phyloP scores from a whole-genome alignment of 2,329 filamentous ascomycete genomes.

The Aureobasidium sp. region DNA sequence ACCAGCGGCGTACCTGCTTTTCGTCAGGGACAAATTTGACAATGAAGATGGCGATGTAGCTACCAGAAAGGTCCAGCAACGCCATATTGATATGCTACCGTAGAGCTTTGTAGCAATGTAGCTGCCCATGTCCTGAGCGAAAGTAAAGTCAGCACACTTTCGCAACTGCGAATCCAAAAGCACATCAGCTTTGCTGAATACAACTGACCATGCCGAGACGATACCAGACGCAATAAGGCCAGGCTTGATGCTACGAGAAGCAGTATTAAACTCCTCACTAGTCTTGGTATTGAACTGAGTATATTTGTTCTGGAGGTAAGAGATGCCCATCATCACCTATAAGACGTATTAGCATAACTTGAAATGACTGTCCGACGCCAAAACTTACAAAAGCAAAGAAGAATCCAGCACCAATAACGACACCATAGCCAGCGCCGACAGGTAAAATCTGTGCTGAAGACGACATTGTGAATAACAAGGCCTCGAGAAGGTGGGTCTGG shows the following conservation, averaged over 20 bases:
- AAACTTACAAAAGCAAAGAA: slow-evolving; percentile 51
- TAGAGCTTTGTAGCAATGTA: slow-evolving; percentile 28
- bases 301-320: slow-evolving; percentile 36
- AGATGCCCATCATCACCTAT: slow-evolving; percentile 16
- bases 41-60: background rate
- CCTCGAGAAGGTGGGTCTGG: background rate
- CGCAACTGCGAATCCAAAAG: too few relatives aligned
- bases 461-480: background rate
- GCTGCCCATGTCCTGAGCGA: slow-evolving; percentile 21
- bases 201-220: slow-evolving; percentile 64
- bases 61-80: slow-evolving; percentile 21
- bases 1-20: slow-evolving; percentile 33
- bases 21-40: background rate
- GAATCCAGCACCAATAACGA: slow-evolving; percentile 65
- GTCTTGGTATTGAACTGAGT: slow-evolving; percentile 60
- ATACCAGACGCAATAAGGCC: slow-evolving; percentile 79
- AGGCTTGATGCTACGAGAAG: slow-evolving; percentile 77
- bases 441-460: slow-evolving; percentile 14
- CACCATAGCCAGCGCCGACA: slow-evolving; percentile 57
- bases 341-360: background rate
- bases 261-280: slow-evolving; percentile 84
- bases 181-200: too few relatives aligned
- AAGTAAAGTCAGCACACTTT: background rate
- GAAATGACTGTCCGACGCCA: background rate
- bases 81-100: slow-evolving; percentile 30